Evolutionary conservation across 108 stramenopile genomes (phyloP), one percentile per base, ranked within the genome.

Genomic region (Stephanodiscus minutulus): DNA sequence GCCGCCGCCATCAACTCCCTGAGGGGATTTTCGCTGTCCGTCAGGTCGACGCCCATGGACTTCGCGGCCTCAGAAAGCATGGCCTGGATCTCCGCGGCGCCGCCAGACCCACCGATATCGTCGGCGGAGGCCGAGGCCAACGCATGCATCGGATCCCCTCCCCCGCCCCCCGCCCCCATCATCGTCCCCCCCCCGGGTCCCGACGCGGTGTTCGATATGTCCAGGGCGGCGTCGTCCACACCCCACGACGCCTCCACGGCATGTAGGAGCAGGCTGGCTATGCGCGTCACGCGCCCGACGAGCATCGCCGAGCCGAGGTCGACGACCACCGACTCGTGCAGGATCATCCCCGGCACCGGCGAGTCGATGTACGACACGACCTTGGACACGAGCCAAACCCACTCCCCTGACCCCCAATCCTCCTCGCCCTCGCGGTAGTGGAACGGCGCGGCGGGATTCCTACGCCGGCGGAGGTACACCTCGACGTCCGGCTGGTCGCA

Each of bases 311-410:
- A 13, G 33, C 52, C 73, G 64, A 79, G 64, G 64, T 90, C 76
- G 10, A 76, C 47, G 1, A 87, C 83, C 0, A 48, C 28, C 18
- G 62, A 43, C 68, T 93, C 92, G 27, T 78, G 61, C 18, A 91
- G 17, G 15, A 90, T 88, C 20, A 94, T 81, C 0, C 86, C 91
- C 5, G 85, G 86, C 21, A 94, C 86, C 1, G 90, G 89, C 27
- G 86, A 75, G 28, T 85, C 85, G 33, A 86, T 86, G 62, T 86
- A 89, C 18, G 86, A 86, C 22, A 89, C 86, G 24, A 90, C 90
- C 66, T 85, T 88, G 10, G 85, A 80, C 8, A 65, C 68, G 18
- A 94, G 73, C 91, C 90, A 94, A 55, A 90, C 63, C 88, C 88
- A 91, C 11, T 86, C 86, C 1, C 87, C 89, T 21, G 87, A 83